Conservation (phyloP, 2,329 filamentous ascomycete genomes). For the Stagonosporopsis cucurbitacearum region DNA sequence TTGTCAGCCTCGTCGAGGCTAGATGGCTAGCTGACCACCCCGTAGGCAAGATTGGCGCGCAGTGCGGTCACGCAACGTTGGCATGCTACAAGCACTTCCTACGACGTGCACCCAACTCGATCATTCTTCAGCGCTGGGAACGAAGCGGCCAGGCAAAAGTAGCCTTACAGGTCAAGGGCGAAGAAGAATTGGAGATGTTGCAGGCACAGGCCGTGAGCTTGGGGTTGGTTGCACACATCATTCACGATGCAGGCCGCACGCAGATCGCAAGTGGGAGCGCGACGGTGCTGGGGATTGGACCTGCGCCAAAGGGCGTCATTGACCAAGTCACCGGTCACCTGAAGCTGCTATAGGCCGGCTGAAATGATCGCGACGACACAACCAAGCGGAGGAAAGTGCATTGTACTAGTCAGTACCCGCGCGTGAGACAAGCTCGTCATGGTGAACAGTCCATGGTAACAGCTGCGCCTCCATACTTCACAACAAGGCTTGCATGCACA, state of each 20-base stretch:
- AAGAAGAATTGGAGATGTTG: constrained; percentile 78
- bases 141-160: constrained; percentile 87
- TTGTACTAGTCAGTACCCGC: no score
- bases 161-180: constrained; percentile 84
- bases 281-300: constrained; percentile 80
- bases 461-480: background rate
- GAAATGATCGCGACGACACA: background rate
- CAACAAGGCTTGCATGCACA: background rate
- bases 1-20: constrained; percentile 6
- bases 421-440: no score
- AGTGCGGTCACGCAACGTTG: constrained; percentile 94
- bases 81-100: constrained; percentile 92
- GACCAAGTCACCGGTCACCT: constrained; percentile 84
- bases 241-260: constrained; percentile 93
- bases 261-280: constrained; percentile 94
- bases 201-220: constrained; percentile 82
- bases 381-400: background rate
- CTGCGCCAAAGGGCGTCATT: constrained; percentile 83
- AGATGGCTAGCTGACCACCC: background rate
- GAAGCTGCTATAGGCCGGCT: constrained; percentile 70
- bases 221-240: constrained; percentile 86
- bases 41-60: constrained; percentile 93
- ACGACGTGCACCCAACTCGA: constrained; percentile 60
- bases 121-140: constrained; percentile 84
- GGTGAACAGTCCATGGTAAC: background rate